Conservation (phyloP, 2,329 filamentous ascomycete genomes). For the Clonostachys byssicola region DNA sequence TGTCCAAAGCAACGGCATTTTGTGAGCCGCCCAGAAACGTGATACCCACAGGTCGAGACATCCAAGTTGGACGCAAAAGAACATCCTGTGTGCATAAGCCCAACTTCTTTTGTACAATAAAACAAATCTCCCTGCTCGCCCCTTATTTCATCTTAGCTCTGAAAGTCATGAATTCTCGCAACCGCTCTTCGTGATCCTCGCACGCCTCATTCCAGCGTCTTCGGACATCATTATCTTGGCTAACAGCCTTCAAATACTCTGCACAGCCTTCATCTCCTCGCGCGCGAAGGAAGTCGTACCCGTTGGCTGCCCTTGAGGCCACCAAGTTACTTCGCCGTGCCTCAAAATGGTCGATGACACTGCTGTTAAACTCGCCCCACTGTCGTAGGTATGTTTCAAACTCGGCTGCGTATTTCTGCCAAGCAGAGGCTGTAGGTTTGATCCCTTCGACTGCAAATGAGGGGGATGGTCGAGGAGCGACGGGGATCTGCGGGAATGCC, state of each 20-base stretch:
- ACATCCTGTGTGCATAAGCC: not conserved
- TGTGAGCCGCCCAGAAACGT: too few relatives aligned
- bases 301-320: conserved; percentile 31
- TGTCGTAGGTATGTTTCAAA: conserved; percentile 50
- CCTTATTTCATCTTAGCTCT: conserved; percentile 35
- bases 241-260: conserved; percentile 56
- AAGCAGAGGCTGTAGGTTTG: conserved; percentile 35
- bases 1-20: too few relatives aligned
- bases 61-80: too few relatives aligned
- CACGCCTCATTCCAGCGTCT: conserved; percentile 56
- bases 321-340: conserved; percentile 41
- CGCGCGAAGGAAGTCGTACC: conserved; percentile 37
- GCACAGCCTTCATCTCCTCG: conserved; percentile 40
- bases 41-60: too few relatives aligned
- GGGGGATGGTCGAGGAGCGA: conserved; percentile 41
- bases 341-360: conserved; percentile 51
- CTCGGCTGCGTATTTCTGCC: conserved; percentile 46
- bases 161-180: conserved; percentile 53
- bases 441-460: conserved; percentile 34
- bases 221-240: conserved; percentile 61
- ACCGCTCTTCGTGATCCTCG: conserved; percentile 52
- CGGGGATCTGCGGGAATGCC: conserved; percentile 42
- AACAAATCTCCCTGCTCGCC: not conserved
- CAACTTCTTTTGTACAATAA: too few relatives aligned
- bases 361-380: conserved; percentile 44